Conservation (phyloP, 2,329 filamentous ascomycete genomes). For the Diaporthe australafricana region DNA sequence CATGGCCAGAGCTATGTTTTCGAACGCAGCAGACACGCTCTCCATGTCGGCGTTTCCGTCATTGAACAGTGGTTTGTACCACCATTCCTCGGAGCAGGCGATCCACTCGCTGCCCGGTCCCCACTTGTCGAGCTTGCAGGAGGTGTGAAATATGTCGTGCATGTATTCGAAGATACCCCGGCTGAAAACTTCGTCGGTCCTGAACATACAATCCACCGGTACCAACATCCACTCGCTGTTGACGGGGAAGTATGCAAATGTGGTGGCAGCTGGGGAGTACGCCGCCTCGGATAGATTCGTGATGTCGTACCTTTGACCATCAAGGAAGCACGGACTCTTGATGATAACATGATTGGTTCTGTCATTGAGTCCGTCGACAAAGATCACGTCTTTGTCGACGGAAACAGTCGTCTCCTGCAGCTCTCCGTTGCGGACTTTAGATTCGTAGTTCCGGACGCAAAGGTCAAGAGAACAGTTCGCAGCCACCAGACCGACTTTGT, state of each 20-base stretch:
- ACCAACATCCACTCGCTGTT: neutral
- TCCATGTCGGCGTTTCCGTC: neutral
- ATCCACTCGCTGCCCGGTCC: neutral
- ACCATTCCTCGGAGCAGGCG: neutral
- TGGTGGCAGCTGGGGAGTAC: rapidly evolving
- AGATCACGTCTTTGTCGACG: neutral
- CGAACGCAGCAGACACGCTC: neutral
- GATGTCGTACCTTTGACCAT: neutral
- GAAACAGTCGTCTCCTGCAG: neutral
- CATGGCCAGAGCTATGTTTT: neutral
- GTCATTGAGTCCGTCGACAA: neutral
- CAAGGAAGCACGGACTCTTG: neutral
- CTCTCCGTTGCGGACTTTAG: neutral
- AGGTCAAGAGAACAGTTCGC: neutral
- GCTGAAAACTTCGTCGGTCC: neutral
- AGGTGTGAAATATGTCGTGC: neutral
- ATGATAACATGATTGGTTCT: no score
- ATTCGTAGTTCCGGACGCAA: neutral
- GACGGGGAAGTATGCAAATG: neutral
- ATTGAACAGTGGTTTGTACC: neutral
- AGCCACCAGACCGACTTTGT: neutral
- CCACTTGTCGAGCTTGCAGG: neutral
- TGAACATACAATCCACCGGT: neutral
- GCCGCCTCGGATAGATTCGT: neutral
- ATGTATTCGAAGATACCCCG: neutral